phyloP scores from a whole-genome alignment of 2,329 filamentous ascomycete species.

The Colletotrichum cordylinicola region DNA sequence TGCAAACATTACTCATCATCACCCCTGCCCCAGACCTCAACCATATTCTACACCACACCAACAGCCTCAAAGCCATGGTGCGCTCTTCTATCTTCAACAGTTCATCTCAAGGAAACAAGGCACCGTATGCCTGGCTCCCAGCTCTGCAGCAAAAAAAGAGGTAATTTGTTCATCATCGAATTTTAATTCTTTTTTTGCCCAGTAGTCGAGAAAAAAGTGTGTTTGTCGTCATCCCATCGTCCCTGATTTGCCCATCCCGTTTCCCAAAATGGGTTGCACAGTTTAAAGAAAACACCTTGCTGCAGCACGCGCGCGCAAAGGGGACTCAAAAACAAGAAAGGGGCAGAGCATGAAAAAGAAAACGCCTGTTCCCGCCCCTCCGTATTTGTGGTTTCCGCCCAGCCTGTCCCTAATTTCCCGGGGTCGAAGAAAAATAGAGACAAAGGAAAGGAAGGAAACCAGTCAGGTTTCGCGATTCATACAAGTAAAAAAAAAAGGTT shows the following conservation, averaged over 20 bases:
- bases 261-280: not conserved
- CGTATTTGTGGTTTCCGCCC: not conserved
- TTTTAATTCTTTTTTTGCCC: constrained; percentile 10
- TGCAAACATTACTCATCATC: not conserved
- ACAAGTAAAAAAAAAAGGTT: not conserved
- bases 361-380: not conserved
- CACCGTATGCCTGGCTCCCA: not conserved
- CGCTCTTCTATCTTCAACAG: not conserved
- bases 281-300: constrained; percentile 14
- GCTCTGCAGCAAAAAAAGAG: not conserved
- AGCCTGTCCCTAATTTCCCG: constrained; percentile 5
- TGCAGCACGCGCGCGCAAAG: not conserved
- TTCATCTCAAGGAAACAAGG: not conserved
- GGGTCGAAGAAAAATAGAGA: constrained; percentile 3
- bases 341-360: not conserved
- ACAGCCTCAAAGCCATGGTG: not conserved
- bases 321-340: not conserved
- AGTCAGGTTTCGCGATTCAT: not conserved
- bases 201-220: not conserved
- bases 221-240: constrained; percentile 14
- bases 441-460: not conserved
- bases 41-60: not conserved
- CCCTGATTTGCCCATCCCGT: constrained; percentile 5
- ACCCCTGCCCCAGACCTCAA: not conserved
- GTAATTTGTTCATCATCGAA: not conserved